These are phyloP conservation scores for Lentinula boryana DNA, from an alignment of 768 basidiomycete genomes.

Conservation along the genomic window DNA sequence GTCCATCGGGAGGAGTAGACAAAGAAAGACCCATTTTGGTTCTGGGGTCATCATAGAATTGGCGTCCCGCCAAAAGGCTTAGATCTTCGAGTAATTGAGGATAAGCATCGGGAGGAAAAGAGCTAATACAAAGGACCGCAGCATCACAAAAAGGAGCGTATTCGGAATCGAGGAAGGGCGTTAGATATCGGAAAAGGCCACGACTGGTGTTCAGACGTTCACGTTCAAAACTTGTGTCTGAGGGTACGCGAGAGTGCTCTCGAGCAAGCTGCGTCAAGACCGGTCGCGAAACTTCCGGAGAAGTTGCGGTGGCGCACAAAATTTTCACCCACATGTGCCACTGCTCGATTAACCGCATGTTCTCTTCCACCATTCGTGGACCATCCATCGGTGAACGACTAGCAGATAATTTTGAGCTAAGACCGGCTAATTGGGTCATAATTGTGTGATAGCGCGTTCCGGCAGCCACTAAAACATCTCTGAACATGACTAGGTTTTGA, in stretches of 20 bases:
- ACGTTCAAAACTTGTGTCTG: slow-evolving; percentile 60
- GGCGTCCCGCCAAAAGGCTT: slow-evolving; percentile 70
- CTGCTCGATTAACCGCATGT: slow-evolving; percentile 58
- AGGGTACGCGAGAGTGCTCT: slow-evolving; percentile 65
- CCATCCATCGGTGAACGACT: slow-evolving; percentile 28
- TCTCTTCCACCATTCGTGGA: slow-evolving; percentile 14
- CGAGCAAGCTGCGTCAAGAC: slow-evolving; percentile 49
- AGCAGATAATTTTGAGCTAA: slow-evolving; percentile 51
- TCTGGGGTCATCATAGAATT: slow-evolving; percentile 74
- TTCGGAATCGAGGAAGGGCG: slow-evolving; percentile 85
- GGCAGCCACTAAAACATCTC: slow-evolving; percentile 64
- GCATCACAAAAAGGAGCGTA: slow-evolving; percentile 79
- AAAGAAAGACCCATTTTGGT: slow-evolving; percentile 34
- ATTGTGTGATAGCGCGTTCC: slow-evolving; percentile 64
- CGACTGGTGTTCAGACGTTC: slow-evolving; percentile 79
- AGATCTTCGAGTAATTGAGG: slow-evolving; percentile 81
- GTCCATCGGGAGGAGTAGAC: slow-evolving; percentile 24
- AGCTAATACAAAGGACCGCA: slow-evolving; percentile 84
- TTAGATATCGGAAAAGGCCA: slow-evolving; percentile 78
- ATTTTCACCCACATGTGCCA: slow-evolving; percentile 84
- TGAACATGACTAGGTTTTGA: slow-evolving; percentile 41
- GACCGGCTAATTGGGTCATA: slow-evolving; percentile 69
- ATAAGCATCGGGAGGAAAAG: slow-evolving; percentile 73
- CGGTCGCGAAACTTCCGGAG: slow-evolving; percentile 54
- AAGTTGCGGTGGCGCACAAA: slow-evolving; percentile 74